Percentiles rank a stretch among this genome's conserved stretches.
Evolutionary conservation across 495 filamentous ascomycete genomes (phyloP).

Genomic region (Neurospora intermedia): DNA sequence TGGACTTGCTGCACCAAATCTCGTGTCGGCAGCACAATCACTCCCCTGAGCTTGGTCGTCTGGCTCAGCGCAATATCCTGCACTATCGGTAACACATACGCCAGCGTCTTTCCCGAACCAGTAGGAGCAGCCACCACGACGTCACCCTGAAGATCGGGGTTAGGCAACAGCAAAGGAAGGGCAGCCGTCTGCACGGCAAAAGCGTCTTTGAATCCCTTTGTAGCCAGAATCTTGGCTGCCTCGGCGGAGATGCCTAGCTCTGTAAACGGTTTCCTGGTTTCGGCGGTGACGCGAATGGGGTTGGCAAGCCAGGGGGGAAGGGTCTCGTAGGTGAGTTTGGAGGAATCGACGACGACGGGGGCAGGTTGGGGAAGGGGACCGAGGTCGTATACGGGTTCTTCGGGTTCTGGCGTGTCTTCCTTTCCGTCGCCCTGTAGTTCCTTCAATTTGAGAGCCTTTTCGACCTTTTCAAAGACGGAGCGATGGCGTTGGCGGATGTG

Average conservation of each 20-base stretch:
- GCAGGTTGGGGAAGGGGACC: constrained; percentile 70
- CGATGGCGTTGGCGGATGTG: constrained; percentile 29
- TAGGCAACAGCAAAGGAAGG: constrained; percentile 62
- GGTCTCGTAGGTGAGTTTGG: constrained; percentile 41
- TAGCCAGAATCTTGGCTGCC: constrained; percentile 42
- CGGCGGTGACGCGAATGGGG: constrained; percentile 52
- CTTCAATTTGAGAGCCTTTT: constrained; percentile 30
- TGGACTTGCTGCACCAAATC: constrained; percentile 80
- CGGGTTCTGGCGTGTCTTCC: constrained; percentile 18
- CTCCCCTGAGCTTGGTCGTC: constrained; percentile 53
- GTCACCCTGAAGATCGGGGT: constrained; percentile 51
- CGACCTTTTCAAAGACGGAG: constrained; percentile 36
- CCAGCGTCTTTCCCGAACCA: constrained; percentile 87
- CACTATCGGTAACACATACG: constrained; percentile 80
- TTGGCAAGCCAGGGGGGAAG: constrained; percentile 66
- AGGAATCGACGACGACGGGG: constrained; percentile 41
- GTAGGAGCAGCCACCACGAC: constrained; percentile 82
- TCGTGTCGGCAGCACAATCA: constrained; percentile 82
- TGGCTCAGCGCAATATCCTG: constrained; percentile 52
- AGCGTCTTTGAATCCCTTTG: constrained; percentile 59
- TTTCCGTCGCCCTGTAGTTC: constrained; percentile 14
- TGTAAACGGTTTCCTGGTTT: constrained; percentile 48
- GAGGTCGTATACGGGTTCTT: constrained; percentile 49
- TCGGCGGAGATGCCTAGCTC: constrained; percentile 40
- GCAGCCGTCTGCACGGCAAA: constrained; percentile 78